These are phyloP conservation scores for Heritiera littoralis DNA, from an alignment of 345 rosid species.

Conservation along the genomic window DNA sequence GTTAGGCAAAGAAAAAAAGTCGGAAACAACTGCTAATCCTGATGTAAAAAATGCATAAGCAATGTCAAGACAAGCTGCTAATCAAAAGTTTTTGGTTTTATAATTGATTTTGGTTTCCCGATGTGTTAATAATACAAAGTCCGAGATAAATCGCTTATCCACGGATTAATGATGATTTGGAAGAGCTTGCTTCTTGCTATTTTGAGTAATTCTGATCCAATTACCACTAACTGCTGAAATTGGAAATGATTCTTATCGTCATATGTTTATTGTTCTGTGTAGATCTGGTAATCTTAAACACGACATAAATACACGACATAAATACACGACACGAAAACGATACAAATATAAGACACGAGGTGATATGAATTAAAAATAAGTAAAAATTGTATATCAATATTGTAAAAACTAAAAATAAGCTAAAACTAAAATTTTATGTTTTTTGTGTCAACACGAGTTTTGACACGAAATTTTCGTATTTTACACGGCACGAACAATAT, in stretches of 20 bases:
- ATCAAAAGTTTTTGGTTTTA: not conserved
- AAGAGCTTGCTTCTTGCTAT: not conserved
- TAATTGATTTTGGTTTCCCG: not conserved
- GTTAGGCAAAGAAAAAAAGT: not conserved
- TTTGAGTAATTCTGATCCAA: not conserved
- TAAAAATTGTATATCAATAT: too few species aligned
- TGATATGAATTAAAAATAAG: too few species aligned
- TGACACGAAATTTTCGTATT: too few species aligned
- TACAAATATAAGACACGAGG: too few species aligned
- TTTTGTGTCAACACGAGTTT: too few species aligned
- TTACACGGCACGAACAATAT: too few species aligned
- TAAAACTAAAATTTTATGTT: too few species aligned
- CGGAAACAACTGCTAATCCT: not conserved
- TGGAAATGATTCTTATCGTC: not conserved
- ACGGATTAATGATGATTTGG: not conserved
- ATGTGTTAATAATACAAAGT: not conserved
- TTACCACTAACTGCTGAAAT: not conserved
- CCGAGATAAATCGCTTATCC: not conserved
- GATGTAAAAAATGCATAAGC: slow-evolving; percentile 10
- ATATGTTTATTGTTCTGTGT: not conserved
- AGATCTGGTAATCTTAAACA: too few species aligned
- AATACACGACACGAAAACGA: too few species aligned
- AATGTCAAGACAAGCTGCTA: slow-evolving; percentile 3
- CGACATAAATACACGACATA: too few species aligned
- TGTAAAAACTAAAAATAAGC: too few species aligned